Conservation (phyloP, 345 rosid genomes). For the Gossypium anomalum region DNA sequence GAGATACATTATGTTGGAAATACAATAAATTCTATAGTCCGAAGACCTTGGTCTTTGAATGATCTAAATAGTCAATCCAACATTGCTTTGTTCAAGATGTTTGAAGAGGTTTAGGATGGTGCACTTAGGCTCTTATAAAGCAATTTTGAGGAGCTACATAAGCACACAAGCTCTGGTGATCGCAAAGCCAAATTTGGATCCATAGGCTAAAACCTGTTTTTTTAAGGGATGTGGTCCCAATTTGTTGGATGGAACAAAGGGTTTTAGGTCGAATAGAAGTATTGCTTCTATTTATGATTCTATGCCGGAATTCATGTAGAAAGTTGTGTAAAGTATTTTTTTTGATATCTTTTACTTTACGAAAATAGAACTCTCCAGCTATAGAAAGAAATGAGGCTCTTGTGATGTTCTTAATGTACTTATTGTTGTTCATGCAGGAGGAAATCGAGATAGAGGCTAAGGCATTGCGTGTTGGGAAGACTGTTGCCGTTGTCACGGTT, state of each 20-base stretch:
- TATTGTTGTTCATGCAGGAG: constrained; percentile 36
- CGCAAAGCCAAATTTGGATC: background rate
- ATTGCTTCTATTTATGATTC: background rate
- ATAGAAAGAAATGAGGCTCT: background rate
- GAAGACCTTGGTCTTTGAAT: background rate
- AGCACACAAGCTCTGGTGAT: background rate
- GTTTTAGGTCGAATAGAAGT: background rate
- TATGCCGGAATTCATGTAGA: background rate
- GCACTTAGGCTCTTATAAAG: background rate
- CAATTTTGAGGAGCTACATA: background rate
- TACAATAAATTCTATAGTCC: background rate
- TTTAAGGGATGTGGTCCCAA: background rate
- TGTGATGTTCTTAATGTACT: background rate
- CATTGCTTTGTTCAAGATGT: background rate
- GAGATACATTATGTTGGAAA: background rate
- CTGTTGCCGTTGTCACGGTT: constrained; percentile 65
- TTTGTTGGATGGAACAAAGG: background rate
- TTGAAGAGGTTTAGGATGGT: background rate
- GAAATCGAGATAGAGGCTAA: constrained; percentile 66
- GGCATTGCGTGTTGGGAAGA: constrained; percentile 72
- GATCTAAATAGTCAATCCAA: background rate
- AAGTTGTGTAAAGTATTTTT: background rate
- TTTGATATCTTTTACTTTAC: background rate
- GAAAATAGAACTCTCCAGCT: background rate
- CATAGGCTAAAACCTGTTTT: background rate